Conservation (phyloP, 768 basidiomycete species). For the Tricholoma matsutake region DNA sequence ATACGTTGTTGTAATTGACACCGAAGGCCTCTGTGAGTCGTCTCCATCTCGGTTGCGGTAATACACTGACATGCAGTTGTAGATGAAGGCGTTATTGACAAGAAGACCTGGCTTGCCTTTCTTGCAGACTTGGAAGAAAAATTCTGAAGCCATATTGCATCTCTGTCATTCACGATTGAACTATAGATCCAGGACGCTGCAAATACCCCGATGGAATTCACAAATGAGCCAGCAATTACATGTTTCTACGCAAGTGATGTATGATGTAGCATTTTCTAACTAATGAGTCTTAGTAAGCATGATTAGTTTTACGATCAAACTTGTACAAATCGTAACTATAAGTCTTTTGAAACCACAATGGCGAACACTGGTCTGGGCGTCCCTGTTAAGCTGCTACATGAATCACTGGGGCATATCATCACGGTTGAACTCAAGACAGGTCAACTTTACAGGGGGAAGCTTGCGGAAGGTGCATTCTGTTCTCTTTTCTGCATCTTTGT, state of each 20-base stretch:
- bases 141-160: slow-evolving; percentile 13
- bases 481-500: slow-evolving; percentile 10
- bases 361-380: slow-evolving; percentile 77
- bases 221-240: no score
- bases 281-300: no score
- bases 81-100: slow-evolving; percentile 92
- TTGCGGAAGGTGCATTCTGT: slow-evolving; percentile 80
- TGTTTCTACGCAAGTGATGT: no score
- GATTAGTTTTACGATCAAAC: neutral
- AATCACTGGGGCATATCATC: slow-evolving; percentile 93
- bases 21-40: slow-evolving; percentile 73
- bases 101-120: slow-evolving; percentile 92
- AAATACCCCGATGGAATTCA: neutral
- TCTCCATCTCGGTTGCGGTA: neutral
- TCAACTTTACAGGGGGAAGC: slow-evolving; percentile 94
- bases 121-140: slow-evolving; percentile 71
- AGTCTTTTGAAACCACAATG: slow-evolving; percentile 33
- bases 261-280: no score
- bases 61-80: slow-evolving; percentile 1
- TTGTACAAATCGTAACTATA: neutral
- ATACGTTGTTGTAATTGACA: slow-evolving; percentile 82
- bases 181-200: neutral
- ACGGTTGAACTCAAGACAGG: slow-evolving; percentile 99
- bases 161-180: neutral
- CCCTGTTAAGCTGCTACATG: slow-evolving; percentile 94